Percentiles rank a stretch among this genome's conserved stretches.
Conservation (phyloP, 768 basidiomycete genomes). For the Tylopilus balloui region DNA sequence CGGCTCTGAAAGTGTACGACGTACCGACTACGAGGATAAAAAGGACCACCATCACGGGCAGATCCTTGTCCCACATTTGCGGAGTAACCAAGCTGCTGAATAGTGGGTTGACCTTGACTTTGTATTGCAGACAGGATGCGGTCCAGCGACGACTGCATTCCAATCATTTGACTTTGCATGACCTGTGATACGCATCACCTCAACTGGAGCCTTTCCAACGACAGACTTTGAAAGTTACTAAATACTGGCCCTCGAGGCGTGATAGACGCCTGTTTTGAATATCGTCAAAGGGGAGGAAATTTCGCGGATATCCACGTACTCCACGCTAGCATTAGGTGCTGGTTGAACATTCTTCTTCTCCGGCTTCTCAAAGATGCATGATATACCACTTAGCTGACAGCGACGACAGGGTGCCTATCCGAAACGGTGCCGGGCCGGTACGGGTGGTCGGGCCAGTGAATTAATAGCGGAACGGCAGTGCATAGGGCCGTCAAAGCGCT, state of each 20-base stretch:
- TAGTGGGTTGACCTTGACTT: constrained; percentile 32
- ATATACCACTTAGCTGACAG: constrained; percentile 75
- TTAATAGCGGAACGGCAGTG: constrained; percentile 40
- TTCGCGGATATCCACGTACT: constrained; percentile 45
- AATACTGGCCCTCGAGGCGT: constrained; percentile 80
- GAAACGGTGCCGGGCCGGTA: constrained; percentile 62
- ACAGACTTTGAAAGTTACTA: constrained; percentile 41
- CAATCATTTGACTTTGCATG: constrained; percentile 93
- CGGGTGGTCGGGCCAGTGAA: constrained; percentile 67
- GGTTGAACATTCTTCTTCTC: constrained; percentile 73
- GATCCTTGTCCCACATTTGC: constrained; percentile 16
- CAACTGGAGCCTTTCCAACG: not conserved
- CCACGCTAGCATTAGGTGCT: constrained; percentile 61
- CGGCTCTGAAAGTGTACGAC: constrained; percentile 24
- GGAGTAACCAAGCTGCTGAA: constrained; percentile 26
- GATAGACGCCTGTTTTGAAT: constrained; percentile 60
- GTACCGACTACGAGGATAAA: constrained; percentile 35
- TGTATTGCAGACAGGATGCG: constrained; percentile 72
- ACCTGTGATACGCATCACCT: constrained; percentile 44
- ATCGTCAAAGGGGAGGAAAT: constrained; percentile 16
- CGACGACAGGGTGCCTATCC: constrained; percentile 83
- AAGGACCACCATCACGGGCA: constrained; percentile 17
- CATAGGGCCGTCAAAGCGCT: constrained; percentile 33
- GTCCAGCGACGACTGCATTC: constrained; percentile 87
- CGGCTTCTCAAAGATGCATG: constrained; percentile 87